Evolutionary conservation across 2,329 filamentous ascomycete species (phyloP).

Genomic region (Bipolaris zeicola): DNA sequence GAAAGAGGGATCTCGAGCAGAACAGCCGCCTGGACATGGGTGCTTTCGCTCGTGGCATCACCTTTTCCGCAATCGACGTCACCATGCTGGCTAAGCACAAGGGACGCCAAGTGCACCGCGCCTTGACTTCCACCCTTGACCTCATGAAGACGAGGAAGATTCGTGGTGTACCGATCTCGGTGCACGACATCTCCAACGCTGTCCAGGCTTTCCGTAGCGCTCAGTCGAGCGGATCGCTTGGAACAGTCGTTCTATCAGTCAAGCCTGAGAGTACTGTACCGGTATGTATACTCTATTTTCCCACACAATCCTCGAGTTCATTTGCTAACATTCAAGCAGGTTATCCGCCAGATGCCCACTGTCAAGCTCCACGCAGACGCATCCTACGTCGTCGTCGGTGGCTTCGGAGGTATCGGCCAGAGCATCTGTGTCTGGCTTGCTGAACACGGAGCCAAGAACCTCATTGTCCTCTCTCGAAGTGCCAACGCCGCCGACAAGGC

Average conservation of each 20-base stretch:
- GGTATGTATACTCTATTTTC: not conserved
- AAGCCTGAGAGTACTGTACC: not conserved
- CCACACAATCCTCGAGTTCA: not conserved
- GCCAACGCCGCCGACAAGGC: constrained; percentile 4
- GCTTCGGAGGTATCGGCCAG: constrained; percentile 29
- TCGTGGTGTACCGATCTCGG: not conserved
- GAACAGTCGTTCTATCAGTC: not conserved
- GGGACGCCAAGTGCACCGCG: not conserved
- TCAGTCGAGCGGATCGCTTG: not conserved
- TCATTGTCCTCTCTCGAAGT: constrained; percentile 23
- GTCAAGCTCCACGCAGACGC: constrained; percentile 1
- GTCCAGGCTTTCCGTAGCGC: not conserved
- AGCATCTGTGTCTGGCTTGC: constrained; percentile 25
- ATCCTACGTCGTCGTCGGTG: constrained; percentile 29
- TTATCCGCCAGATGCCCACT: constrained; percentile 48
- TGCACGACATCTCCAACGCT: not conserved
- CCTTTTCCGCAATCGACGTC: constrained; percentile 1
- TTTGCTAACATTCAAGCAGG: constrained; percentile 26
- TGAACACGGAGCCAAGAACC: constrained; percentile 19
- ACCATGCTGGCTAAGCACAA: not conserved
- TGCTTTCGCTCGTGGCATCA: constrained; percentile 1
- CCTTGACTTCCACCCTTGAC: not conserved
- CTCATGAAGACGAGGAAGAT: not conserved
- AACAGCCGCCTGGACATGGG: constrained; percentile 9
- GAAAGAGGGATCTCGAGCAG: constrained; percentile 24